These are phyloP conservation scores for Rhodomyrtus psidioides DNA, from an alignment of 441 rosid species.

Conservation along the genomic window DNA sequence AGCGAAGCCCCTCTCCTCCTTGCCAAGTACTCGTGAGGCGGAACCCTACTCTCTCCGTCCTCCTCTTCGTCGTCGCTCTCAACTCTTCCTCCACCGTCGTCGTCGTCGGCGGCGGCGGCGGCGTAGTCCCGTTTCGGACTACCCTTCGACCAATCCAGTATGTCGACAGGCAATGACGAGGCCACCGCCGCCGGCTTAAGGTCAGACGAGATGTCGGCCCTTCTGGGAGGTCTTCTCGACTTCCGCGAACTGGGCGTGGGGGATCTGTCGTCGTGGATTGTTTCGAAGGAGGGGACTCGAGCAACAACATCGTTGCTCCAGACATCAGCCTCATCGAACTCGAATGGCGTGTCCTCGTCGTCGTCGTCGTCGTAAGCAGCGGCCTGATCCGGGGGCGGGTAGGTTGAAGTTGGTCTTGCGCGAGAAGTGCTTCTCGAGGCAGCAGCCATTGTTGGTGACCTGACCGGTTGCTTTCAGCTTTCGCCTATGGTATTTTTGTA, in stretches of 20 bases:
- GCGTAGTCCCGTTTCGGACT: rapidly evolving
- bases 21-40: conserved; percentile 9
- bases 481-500: not conserved
- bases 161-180: not conserved
- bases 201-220: not conserved
- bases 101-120: not conserved
- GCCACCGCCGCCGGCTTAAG: not conserved
- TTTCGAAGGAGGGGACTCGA: not conserved
- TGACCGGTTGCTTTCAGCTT: not conserved
- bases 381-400: not conserved
- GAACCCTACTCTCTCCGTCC: not conserved
- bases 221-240: not conserved
- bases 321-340: not conserved
- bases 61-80: not conserved
- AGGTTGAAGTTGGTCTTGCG: not conserved
- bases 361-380: not conserved
- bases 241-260: not conserved
- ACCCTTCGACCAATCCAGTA: not conserved
- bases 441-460: not conserved
- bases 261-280: not conserved
- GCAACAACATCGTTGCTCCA: not conserved
- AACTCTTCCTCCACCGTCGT: not conserved
- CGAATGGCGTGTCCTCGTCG: not conserved
- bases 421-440: not conserved
- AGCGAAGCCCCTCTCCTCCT: conserved; percentile 3